These are phyloP conservation scores for Ceratocystis diversiconidia DNA, from an alignment of 2,329 filamentous ascomycete species.

Conservation along the genomic window DNA sequence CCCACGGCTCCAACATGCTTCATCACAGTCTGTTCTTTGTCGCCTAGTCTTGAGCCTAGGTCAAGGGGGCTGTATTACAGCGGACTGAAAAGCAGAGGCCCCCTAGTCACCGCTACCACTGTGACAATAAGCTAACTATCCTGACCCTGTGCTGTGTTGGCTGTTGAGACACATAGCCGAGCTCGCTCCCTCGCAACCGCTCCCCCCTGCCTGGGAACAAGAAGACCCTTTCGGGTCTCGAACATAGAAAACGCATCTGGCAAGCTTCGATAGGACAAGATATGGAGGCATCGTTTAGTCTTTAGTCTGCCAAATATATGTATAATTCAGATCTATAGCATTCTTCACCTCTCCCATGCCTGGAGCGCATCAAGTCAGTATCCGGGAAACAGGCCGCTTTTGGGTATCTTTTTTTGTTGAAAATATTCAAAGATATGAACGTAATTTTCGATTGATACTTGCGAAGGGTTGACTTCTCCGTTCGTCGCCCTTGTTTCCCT, in stretches of 20 bases:
- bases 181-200: neutral
- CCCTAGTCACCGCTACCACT: neutral
- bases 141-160: neutral
- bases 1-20: neutral
- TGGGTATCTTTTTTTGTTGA: conserved; percentile 3
- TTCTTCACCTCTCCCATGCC: neutral
- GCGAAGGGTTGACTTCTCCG: neutral
- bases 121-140: neutral
- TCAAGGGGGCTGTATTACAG: neutral
- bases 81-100: neutral
- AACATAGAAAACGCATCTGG: neutral
- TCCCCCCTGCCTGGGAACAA: neutral
- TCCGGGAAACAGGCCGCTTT: neutral
- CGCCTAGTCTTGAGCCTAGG: neutral
- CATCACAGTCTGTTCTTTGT: neutral
- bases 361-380: neutral
- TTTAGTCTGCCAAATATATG: neutral
- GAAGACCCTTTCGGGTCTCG: neutral
- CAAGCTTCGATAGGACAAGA: neutral
- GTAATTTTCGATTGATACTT: neutral
- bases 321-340: neutral
- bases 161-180: neutral
- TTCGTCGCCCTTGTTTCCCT: neutral
- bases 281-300: neutral
- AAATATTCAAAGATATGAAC: conserved; percentile 1